Evolutionary conservation across 257 asterid species (phyloP), one percentile per base, ranked within the genome.

Genomic region (Nicotiana tomentosiformis): DNA sequence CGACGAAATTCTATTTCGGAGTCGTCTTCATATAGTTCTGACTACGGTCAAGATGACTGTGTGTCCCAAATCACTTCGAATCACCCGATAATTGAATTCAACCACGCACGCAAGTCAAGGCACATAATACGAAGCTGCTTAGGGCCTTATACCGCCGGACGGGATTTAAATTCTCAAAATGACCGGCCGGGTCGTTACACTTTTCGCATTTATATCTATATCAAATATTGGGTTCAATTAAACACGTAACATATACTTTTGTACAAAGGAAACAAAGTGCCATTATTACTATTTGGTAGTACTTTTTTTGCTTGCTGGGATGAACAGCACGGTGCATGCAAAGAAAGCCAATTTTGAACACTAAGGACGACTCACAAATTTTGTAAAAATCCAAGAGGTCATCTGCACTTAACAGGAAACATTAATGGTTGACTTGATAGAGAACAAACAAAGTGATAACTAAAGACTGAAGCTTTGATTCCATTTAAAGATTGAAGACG

Each of bases 121-220:
- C 26, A 23, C 26, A 23, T 23, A 23, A 23, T 23, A 23, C 26
- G 26, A 23, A 30, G 32, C 2, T 1, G 32, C 32, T 1, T 1
- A 2, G 2, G 32, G 32, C 32, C 2, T 1, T 1, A 30, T 30
- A 0, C 1, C 2, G 2, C 2, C 2, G 1, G 10, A 9, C 7
- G 7, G 7, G 6, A 7, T 39, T 1, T 2, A 39, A 39, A 2
- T 23, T 23, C 26, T 23, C 26, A 23, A 23, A 23, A 23, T 0
- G 26, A 23, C 26, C 26, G 26, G 1, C 26, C 26, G 26, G 26
- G 1, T 23, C 26, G 26, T 23, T 23, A 7, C 9, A 39, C 49
- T 39, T 39, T 43, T 43, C 12, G 11, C 11, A 8, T 9, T 43
- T 43, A 43, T 43, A 43, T 43, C 1, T 43, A 43, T 43, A 43